Evolutionary conservation across 148 eudicot species (phyloP), one percentile per base, ranked within the genome.

Genomic region (Suaeda aralocaspica): DNA sequence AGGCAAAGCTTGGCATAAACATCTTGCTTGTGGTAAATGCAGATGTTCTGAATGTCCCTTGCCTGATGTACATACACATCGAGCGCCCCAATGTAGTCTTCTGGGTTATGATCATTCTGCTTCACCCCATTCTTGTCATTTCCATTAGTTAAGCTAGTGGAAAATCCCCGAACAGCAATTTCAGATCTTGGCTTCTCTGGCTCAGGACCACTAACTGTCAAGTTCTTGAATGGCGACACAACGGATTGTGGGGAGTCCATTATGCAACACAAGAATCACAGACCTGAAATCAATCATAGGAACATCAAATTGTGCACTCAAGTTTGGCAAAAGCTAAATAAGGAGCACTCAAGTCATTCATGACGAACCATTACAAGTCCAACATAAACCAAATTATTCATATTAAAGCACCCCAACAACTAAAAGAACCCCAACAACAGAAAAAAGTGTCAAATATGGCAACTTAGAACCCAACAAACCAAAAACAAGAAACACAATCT

Each of bases 21-120:
- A 76, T 94, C 99, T 84, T 94, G 99, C 74, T 94, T 91, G 42
- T 89, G 97, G 82, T 94, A 94, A 71, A 94, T 94, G 75, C 97
- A 94, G 69, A 94, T 91, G 86, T 94, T 94, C 65, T 91, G 97
- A 72, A 94, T 91, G 72, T 91, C 91, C 58, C 96, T 80, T 26
- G 99, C 99, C 56, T 87, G 92, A 76, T 94, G 96, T 50, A 94
- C 81, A 71, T 80, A 82, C 33, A 94, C 96, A 76, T 91, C 91
- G 57, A 94, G 83, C 64, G 74, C 79, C 34, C 99, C 99, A 9
- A 87, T 70, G 59, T 68, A 68, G 50, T 75, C 77, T 34, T 80
- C 84, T 42, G 67, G 30, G 70, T 78, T 46, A 36, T 50, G 66
- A 15, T 6, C 42, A 28, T 52, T 51, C 22, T 66, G 48, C 67